phyloP scores from a whole-genome alignment of 495 filamentous ascomycete species.

The Tuber magnatum region DNA sequence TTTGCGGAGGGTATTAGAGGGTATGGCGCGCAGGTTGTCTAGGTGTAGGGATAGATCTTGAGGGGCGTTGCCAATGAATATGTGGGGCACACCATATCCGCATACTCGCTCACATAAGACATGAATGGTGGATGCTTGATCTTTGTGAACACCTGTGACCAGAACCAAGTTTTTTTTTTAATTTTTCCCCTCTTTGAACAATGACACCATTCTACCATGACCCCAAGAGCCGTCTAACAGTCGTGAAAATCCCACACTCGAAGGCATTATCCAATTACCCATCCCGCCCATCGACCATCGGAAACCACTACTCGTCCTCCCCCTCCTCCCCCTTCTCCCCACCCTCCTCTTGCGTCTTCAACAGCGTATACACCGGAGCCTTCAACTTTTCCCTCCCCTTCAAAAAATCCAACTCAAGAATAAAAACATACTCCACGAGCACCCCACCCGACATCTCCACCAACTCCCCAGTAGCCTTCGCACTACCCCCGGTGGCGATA shows the following conservation, averaged over 20 bases:
- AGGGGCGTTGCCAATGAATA: background rate
- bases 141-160: background rate
- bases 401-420: constrained; percentile 92
- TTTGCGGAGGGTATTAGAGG: constrained; percentile 83
- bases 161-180: background rate
- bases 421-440: constrained; percentile 82
- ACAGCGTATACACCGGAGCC: constrained; percentile 76
- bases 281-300: background rate
- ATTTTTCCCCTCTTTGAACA: background rate
- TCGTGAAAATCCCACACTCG: background rate
- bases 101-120: background rate
- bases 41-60: constrained; percentile 21
- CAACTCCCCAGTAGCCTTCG: constrained; percentile 75
- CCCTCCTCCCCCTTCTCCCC: background rate
- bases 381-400: constrained; percentile 84
- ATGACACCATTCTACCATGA: background rate
- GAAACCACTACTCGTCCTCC: background rate
- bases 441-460: constrained; percentile 78
- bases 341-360: constrained; percentile 44
- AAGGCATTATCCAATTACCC: background rate
- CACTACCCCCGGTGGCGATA: constrained; percentile 95
- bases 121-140: background rate
- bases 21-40: constrained; percentile 62
- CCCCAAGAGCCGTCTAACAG: background rate
- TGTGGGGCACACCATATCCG: background rate